phyloP scores from a whole-genome alignment of 2,329 filamentous ascomycete genomes.

The Stagonosporopsis rhizophila region DNA sequence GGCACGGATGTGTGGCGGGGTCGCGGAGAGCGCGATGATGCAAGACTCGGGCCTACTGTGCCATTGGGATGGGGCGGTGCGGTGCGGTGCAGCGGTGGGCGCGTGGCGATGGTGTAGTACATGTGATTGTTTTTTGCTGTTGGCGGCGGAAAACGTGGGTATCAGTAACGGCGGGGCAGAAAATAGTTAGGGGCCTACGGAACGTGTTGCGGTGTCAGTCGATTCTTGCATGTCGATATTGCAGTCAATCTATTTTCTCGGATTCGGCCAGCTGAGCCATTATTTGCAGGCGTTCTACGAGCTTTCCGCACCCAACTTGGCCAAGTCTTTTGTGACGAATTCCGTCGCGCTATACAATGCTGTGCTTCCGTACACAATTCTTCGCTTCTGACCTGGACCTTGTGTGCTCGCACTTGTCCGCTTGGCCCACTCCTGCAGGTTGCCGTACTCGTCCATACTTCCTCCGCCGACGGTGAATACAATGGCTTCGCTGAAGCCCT shows the following conservation, averaged over 20 bases:
- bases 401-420: slow-evolving; percentile 68
- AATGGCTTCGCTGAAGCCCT: slow-evolving; percentile 87
- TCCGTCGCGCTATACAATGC: slow-evolving; percentile 70
- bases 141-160: not conserved
- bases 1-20: not conserved
- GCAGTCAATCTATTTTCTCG: not conserved
- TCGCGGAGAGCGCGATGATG: not conserved
- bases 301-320: slow-evolving; percentile 62
- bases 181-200: not conserved
- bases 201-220: not conserved
- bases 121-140: not conserved
- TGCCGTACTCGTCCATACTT: slow-evolving; percentile 98
- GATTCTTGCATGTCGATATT: not conserved
- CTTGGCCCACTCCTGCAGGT: slow-evolving; percentile 93
- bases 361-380: slow-evolving; percentile 94
- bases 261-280: not conserved
- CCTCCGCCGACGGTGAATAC: slow-evolving; percentile 94
- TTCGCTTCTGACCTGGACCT: slow-evolving; percentile 68
- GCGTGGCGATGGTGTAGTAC: not conserved
- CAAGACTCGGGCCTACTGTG: not conserved
- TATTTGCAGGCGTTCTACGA: slow-evolving; percentile 22
- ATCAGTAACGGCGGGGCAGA: not conserved
- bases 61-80: not conserved
- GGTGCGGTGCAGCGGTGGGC: not conserved
- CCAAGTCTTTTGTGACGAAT: slow-evolving; percentile 65